Conservation (phyloP, 208 protist species). For the Trypanosomatidae sp. region DNA sequence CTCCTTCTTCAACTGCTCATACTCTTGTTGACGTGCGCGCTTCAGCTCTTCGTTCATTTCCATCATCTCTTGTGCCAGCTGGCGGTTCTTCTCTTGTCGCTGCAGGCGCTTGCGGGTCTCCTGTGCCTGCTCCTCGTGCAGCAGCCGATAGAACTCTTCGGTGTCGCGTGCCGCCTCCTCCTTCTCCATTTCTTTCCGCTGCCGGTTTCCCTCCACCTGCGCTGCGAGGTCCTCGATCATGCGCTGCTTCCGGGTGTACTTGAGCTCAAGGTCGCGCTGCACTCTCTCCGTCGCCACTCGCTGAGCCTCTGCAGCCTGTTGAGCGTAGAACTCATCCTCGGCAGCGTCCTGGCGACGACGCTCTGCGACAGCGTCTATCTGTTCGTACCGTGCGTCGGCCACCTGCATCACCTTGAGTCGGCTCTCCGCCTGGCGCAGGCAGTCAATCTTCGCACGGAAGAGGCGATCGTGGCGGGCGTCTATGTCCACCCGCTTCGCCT, state of each 20-base stretch:
- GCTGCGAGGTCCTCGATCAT: conserved; percentile 58
- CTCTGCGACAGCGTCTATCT: conserved; percentile 49
- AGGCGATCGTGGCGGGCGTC: conserved; percentile 61
- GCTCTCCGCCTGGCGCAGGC: conserved; percentile 81
- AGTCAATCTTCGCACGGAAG: conserved; percentile 81
- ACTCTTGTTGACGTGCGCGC: conserved; percentile 70
- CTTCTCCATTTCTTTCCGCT: conserved; percentile 36
- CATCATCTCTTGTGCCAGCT: conserved; percentile 67
- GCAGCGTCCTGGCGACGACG: conserved; percentile 42
- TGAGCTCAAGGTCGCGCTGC: conserved; percentile 59
- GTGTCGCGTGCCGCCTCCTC: conserved; percentile 45
- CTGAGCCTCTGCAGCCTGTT: conserved; percentile 74
- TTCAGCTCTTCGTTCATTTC: conserved; percentile 71
- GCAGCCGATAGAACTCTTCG: conserved; percentile 66
- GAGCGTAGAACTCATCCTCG: conserved; percentile 67
- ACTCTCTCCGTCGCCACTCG: conserved; percentile 58
- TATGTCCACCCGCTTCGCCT: conserved; percentile 49
- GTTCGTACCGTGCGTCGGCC: conserved; percentile 64
- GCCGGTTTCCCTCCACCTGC: conserved; percentile 72
- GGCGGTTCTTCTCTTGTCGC: conserved; percentile 29
- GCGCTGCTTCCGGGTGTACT: conserved; percentile 41
- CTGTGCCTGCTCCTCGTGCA: conserved; percentile 64
- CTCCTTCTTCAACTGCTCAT: conserved; percentile 63
- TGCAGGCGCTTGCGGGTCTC: conserved; percentile 46
- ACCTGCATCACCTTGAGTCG: conserved; percentile 87